A percentile compares a stretch with the other conserved stretches of the same genome.
Conservation (phyloP, 352 stramenopile species). For the Pythium myriotylum region DNA sequence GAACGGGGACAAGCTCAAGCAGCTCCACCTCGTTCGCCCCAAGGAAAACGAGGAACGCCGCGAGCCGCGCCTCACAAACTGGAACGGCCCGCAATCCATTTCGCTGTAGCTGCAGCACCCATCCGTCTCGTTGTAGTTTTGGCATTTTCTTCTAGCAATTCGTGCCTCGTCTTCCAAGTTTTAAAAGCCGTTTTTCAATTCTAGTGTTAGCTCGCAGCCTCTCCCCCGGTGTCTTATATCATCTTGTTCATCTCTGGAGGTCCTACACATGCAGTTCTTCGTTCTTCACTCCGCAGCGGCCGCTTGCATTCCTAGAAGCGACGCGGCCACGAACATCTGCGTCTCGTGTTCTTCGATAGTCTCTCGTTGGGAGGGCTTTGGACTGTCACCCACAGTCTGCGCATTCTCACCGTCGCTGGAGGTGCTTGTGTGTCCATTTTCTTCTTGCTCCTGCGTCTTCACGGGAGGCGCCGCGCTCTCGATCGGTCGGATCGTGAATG, state of each 20-base stretch:
- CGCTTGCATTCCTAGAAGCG: slow-evolving; percentile 28
- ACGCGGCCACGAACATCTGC: slow-evolving; percentile 28
- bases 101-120: neutral
- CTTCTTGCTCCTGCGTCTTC: slow-evolving; percentile 1
- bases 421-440: neutral
- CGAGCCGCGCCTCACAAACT: neutral
- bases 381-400: neutral
- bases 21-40: slow-evolving; percentile 17
- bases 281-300: slow-evolving; percentile 10
- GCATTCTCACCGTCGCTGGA: neutral
- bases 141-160: neutral
- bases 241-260: slow-evolving; percentile 1
- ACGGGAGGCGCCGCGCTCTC: neutral
- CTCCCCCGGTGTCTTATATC: neutral
- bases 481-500: slow-evolving; percentile 18
- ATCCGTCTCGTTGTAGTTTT: neutral
- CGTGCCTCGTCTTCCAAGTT: neutral
- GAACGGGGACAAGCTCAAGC: slow-evolving; percentile 38
- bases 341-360: slow-evolving; percentile 13
- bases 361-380: neutral
- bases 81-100: slow-evolving; percentile 16
- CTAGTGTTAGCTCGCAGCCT: neutral
- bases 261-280: neutral
- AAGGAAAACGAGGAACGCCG: slow-evolving; percentile 16
- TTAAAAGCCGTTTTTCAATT: neutral